A percentile compares a stretch with the other conserved stretches of the same genome.
These are phyloP conservation scores for Jatropha podagrica DNA, from an alignment of 441 rosid genomes.

Conservation along the genomic window DNA sequence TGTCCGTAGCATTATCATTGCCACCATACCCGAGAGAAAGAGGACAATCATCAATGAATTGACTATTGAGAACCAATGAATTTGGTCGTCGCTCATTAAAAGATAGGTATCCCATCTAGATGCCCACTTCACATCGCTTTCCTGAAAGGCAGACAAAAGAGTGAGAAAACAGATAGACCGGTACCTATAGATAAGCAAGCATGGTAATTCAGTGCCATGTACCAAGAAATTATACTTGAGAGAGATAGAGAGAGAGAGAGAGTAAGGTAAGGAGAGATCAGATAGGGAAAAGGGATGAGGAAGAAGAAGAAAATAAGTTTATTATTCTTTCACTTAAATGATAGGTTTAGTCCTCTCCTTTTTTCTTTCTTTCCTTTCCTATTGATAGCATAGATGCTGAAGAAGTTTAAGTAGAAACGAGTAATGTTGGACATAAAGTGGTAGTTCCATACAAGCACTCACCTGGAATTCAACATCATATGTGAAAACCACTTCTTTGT, in stretches of 20 bases:
- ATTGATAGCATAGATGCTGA: background rate
- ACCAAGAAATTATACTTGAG: background rate
- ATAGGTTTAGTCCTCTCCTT: background rate
- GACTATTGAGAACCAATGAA: slow-evolving; percentile 89
- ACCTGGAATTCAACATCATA: slow-evolving; percentile 92
- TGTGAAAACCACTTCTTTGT: slow-evolving; percentile 75
- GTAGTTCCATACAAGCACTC: slow-evolving; percentile 11
- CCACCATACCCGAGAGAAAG: slow-evolving; percentile 92
- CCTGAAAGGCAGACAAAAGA: slow-evolving; percentile 43
- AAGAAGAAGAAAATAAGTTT: background rate
- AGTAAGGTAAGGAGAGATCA: background rate
- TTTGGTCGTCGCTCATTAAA: slow-evolving; percentile 85
- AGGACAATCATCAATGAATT: slow-evolving; percentile 92
- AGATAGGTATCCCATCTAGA: slow-evolving; percentile 98
- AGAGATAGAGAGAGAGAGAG: too few species aligned
- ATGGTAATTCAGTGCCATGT: background rate
- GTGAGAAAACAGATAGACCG: slow-evolving; percentile 7
- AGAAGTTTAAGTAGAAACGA: background rate
- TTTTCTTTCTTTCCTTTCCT: background rate
- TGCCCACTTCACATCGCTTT: slow-evolving; percentile 95
- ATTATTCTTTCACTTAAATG: background rate
- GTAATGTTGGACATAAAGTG: background rate
- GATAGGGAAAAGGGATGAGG: background rate
- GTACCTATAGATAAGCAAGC: background rate
- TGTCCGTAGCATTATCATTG: slow-evolving; percentile 92